Evolutionary conservation across 106 monocot species (phyloP), one percentile per base, ranked within the genome.

Genomic region (Dactylorhiza incarnata): DNA sequence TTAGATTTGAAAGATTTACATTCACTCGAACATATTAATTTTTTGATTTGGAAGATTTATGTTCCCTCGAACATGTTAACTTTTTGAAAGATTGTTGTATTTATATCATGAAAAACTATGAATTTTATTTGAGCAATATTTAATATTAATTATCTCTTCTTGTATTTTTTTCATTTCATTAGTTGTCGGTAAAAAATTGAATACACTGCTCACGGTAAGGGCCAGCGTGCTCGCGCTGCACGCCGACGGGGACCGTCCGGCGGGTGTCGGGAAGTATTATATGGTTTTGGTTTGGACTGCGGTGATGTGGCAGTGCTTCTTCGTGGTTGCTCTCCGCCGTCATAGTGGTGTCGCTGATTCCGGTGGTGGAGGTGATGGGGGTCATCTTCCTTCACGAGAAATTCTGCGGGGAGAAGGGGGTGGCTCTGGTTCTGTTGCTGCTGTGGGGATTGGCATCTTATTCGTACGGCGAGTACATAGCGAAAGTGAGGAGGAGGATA

Each of bases 401-500:
- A n/a, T 82, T 82, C 62, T 50, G 65, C 43, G 49, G 66, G 25
- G 73, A 77, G 46, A 82, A 82, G 67, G 82, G 73, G 13, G 77
- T 82, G 3, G 73, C 82, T 2, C 66, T 82, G 26, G 66, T 17
- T 3, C 73, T 82, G 19, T 77, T n/a, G n/a, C n/a, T 77, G 0
- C 82, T 82, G 0, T 82, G 82, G 82, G 82, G 82, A 12, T 53
- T 82, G 45, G 73, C 71, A 5, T 82, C 82, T 14, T 82, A 82
- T 49, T 77, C 72, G 3, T 82, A 82, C 24, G 82, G 82, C 6
- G 82, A 82, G 73, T 73, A 77, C 25, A 22, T 17, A n/a, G n/a
- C n/a, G 5, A 7, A 29, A 29, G 19, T 11, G 26, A 26, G 26
- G 29, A 65, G 4, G 26, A 65, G 65, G 11, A 50, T 50, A n/a